Percentiles rank a stretch among this genome's conserved stretches.
Evolutionary conservation across 495 filamentous ascomycete species (phyloP).

Genomic region (Podospora comata): DNA sequence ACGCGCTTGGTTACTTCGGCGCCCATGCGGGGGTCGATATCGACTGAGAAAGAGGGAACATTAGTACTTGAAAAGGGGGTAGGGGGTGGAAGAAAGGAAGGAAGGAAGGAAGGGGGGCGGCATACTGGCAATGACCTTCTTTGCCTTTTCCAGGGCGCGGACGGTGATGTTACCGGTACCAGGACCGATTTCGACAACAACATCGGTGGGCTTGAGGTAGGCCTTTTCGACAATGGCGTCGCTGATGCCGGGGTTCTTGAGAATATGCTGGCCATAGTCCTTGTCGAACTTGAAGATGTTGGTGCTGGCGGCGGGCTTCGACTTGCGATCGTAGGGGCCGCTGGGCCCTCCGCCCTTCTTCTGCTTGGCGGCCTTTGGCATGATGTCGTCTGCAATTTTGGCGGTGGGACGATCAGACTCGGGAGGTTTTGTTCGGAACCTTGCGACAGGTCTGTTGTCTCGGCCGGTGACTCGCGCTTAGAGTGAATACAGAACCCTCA

Average conservation of each 20-base stretch:
- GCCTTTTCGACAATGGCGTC: slow-evolving; percentile 84
- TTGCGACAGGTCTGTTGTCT: background rate
- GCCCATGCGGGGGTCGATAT: slow-evolving; percentile 95
- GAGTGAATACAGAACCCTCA: slow-evolving; percentile 3
- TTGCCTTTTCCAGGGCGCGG: slow-evolving; percentile 80
- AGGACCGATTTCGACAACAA: slow-evolving; percentile 47
- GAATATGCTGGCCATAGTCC: slow-evolving; percentile 75
- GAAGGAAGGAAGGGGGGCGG: background rate
- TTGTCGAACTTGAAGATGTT: slow-evolving; percentile 74
- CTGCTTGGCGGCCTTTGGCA: slow-evolving; percentile 59
- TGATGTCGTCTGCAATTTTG: slow-evolving; percentile 22
- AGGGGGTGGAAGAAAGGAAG: too few species aligned
- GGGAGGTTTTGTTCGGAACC: background rate
- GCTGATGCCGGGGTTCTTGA: slow-evolving; percentile 93
- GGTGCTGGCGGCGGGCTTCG: slow-evolving; percentile 55
- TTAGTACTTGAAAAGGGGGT: background rate
- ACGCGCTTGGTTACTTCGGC: slow-evolving; percentile 94
- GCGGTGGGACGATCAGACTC: slow-evolving; percentile 6
- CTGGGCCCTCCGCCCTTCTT: slow-evolving; percentile 57
- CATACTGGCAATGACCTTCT: slow-evolving; percentile 68
- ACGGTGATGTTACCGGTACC: slow-evolving; percentile 62
- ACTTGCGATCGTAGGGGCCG: slow-evolving; percentile 56
- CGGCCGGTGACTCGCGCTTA: background rate
- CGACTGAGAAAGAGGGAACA: slow-evolving; percentile 47
- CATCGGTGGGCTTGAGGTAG: slow-evolving; percentile 82